Conservation (phyloP, 164 flowering plant species). For the Cinnamomum chago region DNA sequence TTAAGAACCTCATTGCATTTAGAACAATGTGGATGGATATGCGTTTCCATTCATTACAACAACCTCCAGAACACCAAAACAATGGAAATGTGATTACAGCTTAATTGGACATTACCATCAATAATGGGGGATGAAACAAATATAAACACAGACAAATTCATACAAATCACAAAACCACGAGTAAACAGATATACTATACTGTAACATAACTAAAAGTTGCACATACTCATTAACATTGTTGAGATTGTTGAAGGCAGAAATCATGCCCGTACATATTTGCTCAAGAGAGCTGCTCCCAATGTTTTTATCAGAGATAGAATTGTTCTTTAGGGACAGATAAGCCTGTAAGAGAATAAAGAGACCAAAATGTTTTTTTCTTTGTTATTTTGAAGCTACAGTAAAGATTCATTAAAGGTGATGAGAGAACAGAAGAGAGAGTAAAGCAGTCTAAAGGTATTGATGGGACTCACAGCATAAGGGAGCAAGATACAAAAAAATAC, state of each 20-base stretch:
- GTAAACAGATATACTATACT: not conserved
- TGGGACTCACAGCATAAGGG: too few relatives aligned
- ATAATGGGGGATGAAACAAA: not conserved
- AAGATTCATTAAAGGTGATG: too few relatives aligned
- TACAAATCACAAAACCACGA: not conserved
- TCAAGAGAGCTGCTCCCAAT: constrained; percentile 25
- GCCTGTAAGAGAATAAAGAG: constrained; percentile 18
- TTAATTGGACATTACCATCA: too few relatives aligned
- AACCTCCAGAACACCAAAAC: too few relatives aligned
- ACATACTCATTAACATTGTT: constrained; percentile 47
- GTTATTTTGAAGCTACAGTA: too few relatives aligned
- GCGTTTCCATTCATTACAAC: too few relatives aligned
- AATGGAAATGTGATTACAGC: too few relatives aligned
- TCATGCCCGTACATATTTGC: constrained; percentile 45
- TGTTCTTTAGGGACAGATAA: constrained; percentile 21
- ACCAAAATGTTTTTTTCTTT: not conserved
- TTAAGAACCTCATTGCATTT: too few relatives aligned
- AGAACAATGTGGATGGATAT: too few relatives aligned
- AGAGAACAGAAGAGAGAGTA: too few relatives aligned
- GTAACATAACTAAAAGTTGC: not conserved
- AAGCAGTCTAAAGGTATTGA: too few relatives aligned
- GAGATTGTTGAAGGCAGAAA: constrained; percentile 56
- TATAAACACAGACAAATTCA: not conserved
- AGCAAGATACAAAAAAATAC: too few relatives aligned
- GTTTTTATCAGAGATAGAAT: constrained; percentile 18